phyloP scores from a whole-genome alignment of 2,329 filamentous ascomycete genomes.

The Nemania sp. region DNA sequence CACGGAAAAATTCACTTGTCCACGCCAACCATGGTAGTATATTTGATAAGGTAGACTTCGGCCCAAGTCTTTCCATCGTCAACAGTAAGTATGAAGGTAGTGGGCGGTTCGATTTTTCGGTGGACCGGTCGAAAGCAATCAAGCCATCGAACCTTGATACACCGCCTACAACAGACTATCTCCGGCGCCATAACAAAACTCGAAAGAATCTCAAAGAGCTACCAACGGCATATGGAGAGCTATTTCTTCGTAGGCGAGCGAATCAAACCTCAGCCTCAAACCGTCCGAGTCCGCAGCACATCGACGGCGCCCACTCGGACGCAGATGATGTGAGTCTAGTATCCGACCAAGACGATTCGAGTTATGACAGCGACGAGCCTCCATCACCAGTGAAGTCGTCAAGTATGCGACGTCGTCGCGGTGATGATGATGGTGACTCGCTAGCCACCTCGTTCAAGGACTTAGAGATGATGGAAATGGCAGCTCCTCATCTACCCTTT shows the following conservation, averaged over 20 bases:
- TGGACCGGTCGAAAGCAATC: constrained; percentile 40
- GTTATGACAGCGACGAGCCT: constrained; percentile 55
- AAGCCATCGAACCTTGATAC: constrained; percentile 41
- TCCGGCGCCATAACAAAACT: constrained; percentile 52
- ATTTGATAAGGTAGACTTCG: constrained; percentile 61
- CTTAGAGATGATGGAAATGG: constrained; percentile 51
- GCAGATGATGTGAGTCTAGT: constrained; percentile 55
- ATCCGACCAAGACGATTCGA: constrained; percentile 62
- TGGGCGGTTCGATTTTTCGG: constrained; percentile 56
- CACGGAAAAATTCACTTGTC: constrained; percentile 33
- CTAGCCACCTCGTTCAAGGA: constrained; percentile 58
- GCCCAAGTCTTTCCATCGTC: constrained; percentile 56
- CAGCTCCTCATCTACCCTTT: constrained; percentile 52
- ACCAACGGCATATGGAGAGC: constrained; percentile 43
- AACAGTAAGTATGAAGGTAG: constrained; percentile 64
- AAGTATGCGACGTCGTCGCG: constrained; percentile 47
- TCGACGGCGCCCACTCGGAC: constrained; percentile 49
- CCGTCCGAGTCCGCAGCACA: constrained; percentile 46
- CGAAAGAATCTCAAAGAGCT: constrained; percentile 45
- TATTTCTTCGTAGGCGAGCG: constrained; percentile 46
- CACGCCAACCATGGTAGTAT: constrained; percentile 48
- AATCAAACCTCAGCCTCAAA: constrained; percentile 43
- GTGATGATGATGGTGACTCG: constrained; percentile 59
- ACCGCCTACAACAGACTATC: constrained; percentile 53
- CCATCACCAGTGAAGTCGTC: constrained; percentile 54